A percentile compares a stretch with the other conserved stretches of the same genome.
Evolutionary conservation across 169 alveolate genomes (phyloP).

Genomic region (Cryptosporidium felis): DNA sequence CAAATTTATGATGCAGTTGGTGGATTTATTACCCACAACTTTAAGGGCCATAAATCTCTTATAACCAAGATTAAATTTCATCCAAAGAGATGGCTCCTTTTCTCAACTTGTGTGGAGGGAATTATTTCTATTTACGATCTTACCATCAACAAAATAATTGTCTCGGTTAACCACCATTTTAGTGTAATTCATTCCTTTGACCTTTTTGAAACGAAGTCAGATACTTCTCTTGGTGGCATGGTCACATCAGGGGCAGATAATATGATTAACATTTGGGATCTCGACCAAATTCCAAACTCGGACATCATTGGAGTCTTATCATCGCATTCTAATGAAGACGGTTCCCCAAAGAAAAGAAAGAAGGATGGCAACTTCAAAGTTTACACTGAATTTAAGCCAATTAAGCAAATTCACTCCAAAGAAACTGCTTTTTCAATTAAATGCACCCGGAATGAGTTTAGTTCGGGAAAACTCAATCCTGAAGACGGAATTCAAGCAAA

Average conservation of each 20-base stretch:
- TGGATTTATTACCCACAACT: conserved; percentile 52
- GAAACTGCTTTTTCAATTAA: conserved; percentile 50
- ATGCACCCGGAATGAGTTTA: conserved; percentile 15
- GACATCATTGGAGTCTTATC: conserved; percentile 5
- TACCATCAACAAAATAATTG: not conserved
- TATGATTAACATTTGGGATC: conserved; percentile 69
- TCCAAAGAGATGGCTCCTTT: conserved; percentile 31
- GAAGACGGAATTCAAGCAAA: not conserved
- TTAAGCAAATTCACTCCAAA: conserved; percentile 51
- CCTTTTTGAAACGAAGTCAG: conserved; percentile 5
- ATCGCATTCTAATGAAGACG: not conserved
- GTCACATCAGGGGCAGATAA: conserved; percentile 58
- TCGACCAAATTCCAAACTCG: conserved; percentile 18
- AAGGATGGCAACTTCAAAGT: not conserved
- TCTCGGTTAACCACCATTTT: not conserved
- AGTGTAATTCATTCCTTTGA: conserved; percentile 44
- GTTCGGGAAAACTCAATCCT: not conserved
- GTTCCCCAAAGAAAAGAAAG: conserved; percentile 31
- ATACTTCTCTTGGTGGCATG: conserved; percentile 32
- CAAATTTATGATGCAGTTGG: conserved; percentile 61
- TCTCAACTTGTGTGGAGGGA: conserved; percentile 57
- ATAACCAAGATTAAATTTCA: conserved; percentile 57
- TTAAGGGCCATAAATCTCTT: conserved; percentile 25
- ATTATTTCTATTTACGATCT: conserved; percentile 39
- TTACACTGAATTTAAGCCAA: not conserved